Percentiles rank a stretch among this genome's conserved stretches.
Evolutionary conservation across 2,329 filamentous ascomycete genomes (phyloP).

Genomic region (Verticillium klebahnii): DNA sequence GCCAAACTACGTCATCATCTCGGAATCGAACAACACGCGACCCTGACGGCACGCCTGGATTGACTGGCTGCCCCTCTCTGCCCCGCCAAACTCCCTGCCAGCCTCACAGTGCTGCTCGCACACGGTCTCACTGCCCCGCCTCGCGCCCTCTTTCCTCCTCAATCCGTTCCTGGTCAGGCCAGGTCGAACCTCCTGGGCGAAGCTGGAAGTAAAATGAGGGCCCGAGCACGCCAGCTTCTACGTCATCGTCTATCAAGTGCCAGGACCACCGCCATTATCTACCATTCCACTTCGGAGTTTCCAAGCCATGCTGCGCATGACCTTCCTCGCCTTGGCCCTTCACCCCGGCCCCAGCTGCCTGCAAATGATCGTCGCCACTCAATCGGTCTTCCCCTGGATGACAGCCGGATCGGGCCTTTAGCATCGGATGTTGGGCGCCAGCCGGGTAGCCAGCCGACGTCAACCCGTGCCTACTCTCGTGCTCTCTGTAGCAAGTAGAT

Average conservation of each 20-base stretch:
- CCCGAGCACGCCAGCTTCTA: neutral
- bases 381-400: neutral
- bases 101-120: neutral
- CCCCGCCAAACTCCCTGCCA: constrained; percentile 7
- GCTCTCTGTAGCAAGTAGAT: neutral
- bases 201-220: neutral
- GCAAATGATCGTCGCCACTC: neutral
- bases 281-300: neutral
- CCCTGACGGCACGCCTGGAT: constrained; percentile 5
- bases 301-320: neutral
- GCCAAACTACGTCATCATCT: constrained; percentile 13
- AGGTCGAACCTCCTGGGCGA: neutral
- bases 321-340: neutral
- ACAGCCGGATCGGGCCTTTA: neutral
- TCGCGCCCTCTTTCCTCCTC: neutral
- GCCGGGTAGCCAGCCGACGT: neutral
- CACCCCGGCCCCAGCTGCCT: neutral
- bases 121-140: neutral
- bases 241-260: neutral
- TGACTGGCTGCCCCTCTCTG: constrained; percentile 5
- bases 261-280: neutral
- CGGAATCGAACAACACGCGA: constrained; percentile 12
- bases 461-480: neutral
- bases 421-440: neutral
- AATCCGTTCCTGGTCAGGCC: neutral